These are phyloP conservation scores for Apiospora arundinis DNA, from an alignment of 2,329 filamentous ascomycete genomes.

Conservation along the genomic window DNA sequence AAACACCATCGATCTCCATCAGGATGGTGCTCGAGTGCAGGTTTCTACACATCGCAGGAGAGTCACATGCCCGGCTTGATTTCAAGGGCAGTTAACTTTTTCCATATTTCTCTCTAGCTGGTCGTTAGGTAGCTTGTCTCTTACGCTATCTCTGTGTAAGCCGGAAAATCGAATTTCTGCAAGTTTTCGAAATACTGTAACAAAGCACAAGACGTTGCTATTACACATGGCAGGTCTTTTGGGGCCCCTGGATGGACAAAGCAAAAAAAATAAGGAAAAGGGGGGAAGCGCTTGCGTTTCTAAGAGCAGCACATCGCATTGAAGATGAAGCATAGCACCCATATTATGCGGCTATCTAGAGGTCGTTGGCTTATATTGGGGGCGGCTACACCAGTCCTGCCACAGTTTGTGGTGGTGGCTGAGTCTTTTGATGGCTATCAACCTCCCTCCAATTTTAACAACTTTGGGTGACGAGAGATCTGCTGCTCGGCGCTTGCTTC, in stretches of 20 bases:
- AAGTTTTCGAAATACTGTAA: neutral
- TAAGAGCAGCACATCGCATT: neutral
- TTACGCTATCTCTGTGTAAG: neutral
- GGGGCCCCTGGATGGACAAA: neutral
- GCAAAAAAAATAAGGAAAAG: too few relatives aligned
- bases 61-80: neutral
- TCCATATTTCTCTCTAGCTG: neutral
- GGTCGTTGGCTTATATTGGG: neutral
- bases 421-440: neutral
- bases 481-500: neutral
- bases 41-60: neutral
- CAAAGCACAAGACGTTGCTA: neutral
- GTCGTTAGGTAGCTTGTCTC: too few relatives aligned
- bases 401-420: constrained; percentile 4
- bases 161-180: neutral
- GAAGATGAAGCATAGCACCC: neutral
- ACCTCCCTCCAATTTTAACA: neutral
- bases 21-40: neutral
- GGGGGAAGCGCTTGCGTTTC: too few relatives aligned
- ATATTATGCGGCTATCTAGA: neutral
- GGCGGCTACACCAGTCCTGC: neutral
- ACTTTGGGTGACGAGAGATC: neutral
- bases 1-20: too few relatives aligned
- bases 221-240: neutral
- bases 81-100: neutral